These are phyloP conservation scores for Camelina neglecta DNA, from an alignment of 345 rosid species.

Conservation along the genomic window DNA sequence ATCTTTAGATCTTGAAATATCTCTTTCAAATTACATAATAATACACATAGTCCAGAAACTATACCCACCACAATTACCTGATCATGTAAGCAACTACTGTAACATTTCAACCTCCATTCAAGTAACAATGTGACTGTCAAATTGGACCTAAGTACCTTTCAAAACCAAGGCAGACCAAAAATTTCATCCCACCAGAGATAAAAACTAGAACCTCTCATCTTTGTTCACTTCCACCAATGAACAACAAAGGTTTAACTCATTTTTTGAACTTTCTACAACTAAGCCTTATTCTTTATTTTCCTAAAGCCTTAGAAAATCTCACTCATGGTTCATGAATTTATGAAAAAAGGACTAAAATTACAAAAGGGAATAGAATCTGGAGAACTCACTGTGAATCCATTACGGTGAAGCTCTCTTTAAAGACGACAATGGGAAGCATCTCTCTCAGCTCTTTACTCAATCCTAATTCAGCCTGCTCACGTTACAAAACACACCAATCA, in stretches of 20 bases:
- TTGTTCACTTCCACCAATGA: neutral
- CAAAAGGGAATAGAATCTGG: neutral
- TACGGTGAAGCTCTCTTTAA: constrained; percentile 78
- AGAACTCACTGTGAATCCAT: constrained; percentile 74
- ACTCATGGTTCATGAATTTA: neutral
- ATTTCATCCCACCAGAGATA: neutral
- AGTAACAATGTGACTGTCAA: constrained; percentile 12
- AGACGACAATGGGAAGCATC: constrained; percentile 85
- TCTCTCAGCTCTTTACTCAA: constrained; percentile 86
- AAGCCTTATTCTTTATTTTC: neutral
- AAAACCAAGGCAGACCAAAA: neutral
- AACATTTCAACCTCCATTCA: constrained; percentile 9
- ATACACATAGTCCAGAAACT: neutral
- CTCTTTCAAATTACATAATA: neutral
- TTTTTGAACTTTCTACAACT: neutral
- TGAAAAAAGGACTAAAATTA: neutral
- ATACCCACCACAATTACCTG: neutral
- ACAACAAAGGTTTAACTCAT: neutral
- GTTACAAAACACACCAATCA: constrained; percentile 12
- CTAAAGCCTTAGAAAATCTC: neutral
- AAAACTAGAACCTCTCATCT: neutral
- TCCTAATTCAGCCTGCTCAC: constrained; percentile 68
- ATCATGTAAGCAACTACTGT: constrained; percentile 4
- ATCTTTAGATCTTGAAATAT: neutral
- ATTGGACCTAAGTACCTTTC: neutral